A percentile compares a stretch with the other conserved stretches of the same genome.
Evolutionary conservation across 352 stramenopile genomes (phyloP).

Genomic region (Phytopythium aichiense): DNA sequence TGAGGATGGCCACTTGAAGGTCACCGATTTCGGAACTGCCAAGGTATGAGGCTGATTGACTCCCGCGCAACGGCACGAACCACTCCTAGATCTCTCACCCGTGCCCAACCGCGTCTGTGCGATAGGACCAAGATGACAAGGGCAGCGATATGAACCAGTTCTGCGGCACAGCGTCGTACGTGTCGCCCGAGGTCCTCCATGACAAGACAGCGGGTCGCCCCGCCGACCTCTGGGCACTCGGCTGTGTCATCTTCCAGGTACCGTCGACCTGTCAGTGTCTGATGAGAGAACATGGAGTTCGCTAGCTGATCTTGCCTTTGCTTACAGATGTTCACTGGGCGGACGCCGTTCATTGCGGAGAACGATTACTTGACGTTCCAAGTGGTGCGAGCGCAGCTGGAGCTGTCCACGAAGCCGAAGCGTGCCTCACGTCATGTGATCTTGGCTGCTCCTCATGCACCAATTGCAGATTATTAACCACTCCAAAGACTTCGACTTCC

Average conservation of each 20-base stretch:
- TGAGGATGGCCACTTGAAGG: constrained; percentile 80
- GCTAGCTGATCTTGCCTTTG: not conserved
- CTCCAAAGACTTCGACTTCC: constrained; percentile 69
- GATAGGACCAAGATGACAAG: constrained; percentile 69
- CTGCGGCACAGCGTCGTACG: constrained; percentile 89
- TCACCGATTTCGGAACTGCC: constrained; percentile 89
- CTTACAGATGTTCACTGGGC: constrained; percentile 71
- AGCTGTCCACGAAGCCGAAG: not conserved
- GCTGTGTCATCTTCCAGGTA: constrained; percentile 87
- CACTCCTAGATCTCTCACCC: not conserved
- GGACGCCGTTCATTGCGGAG: constrained; percentile 84
- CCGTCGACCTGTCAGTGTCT: not conserved
- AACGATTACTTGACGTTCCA: constrained; percentile 92
- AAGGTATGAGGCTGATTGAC: constrained; percentile 34
- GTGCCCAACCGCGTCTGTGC: not conserved
- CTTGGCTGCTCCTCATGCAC: not conserved
- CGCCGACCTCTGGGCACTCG: constrained; percentile 90
- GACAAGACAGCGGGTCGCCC: constrained; percentile 71
- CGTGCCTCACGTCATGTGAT: not conserved
- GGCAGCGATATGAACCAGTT: constrained; percentile 63
- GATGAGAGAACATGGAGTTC: not conserved
- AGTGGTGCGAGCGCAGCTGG: constrained; percentile 35
- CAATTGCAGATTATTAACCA: constrained; percentile 71
- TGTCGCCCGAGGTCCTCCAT: constrained; percentile 89
- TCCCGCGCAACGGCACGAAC: not conserved